Evolutionary conservation across 73 alveolate genomes (phyloP).

Genomic region (Tetrahymena borealis): DNA sequence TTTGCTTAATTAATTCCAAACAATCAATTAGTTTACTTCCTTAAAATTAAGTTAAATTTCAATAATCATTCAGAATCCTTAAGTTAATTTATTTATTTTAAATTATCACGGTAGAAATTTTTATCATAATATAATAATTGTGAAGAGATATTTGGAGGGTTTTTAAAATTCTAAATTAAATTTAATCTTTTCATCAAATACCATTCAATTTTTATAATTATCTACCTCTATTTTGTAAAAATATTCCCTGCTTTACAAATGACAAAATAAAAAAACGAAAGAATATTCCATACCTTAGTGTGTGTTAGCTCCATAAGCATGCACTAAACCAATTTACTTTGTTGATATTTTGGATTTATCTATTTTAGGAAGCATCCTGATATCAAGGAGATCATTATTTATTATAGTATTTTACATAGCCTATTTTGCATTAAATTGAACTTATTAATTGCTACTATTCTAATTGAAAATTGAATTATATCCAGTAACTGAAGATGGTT

Average conservation of each 20-base stretch:
- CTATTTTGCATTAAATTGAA: background rate
- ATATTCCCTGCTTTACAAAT: too few relatives aligned
- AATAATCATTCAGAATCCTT: too few relatives aligned
- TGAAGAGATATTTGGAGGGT: too few relatives aligned
- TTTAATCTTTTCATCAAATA: too few relatives aligned
- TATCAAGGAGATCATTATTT: background rate
- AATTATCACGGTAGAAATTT: too few relatives aligned
- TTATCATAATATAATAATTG: too few relatives aligned
- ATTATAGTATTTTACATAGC: background rate
- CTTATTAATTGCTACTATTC: background rate
- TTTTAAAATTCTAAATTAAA: too few relatives aligned
- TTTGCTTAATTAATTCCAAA: too few relatives aligned
- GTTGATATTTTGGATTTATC: slow-evolving; percentile 67
- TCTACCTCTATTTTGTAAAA: background rate
- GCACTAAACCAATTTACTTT: slow-evolving; percentile 68
- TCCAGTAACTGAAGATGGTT: background rate
- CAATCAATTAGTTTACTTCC: too few relatives aligned
- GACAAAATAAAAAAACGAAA: too few relatives aligned
- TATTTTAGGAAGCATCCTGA: background rate
- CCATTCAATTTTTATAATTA: background rate
- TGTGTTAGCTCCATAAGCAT: slow-evolving; percentile 91
- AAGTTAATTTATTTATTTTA: too few relatives aligned
- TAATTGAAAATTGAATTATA: background rate
- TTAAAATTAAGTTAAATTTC: too few relatives aligned
- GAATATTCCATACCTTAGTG: slow-evolving; percentile 43